Conservation (phyloP, 2,329 filamentous ascomycete species). For the Decorospora gaudefroyi region DNA sequence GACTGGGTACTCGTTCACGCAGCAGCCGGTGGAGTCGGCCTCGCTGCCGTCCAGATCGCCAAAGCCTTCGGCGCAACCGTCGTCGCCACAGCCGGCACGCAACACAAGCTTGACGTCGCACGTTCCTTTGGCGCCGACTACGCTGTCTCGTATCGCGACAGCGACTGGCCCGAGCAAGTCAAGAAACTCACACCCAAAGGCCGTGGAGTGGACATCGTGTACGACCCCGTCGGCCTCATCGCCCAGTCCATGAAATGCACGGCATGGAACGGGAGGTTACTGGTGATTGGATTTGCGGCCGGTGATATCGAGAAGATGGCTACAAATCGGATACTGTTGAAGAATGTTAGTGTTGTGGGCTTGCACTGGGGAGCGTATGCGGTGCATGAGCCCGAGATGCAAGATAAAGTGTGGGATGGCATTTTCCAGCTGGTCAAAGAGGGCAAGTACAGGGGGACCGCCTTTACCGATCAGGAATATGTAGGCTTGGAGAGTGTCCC, state of each 20-base stretch:
- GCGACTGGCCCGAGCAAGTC: conserved; percentile 68
- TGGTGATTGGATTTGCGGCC: conserved; percentile 88
- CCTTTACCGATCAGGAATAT: conserved; percentile 80
- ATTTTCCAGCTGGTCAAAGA: conserved; percentile 76
- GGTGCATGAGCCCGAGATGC: conserved; percentile 69
- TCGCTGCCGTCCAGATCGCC: conserved; percentile 90
- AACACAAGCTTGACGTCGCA: conserved; percentile 79
- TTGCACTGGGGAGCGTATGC: conserved; percentile 91
- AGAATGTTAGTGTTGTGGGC: conserved; percentile 89
- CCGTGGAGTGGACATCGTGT: conserved; percentile 85
- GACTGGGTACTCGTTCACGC: conserved; percentile 91
- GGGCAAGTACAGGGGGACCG: conserved; percentile 80
- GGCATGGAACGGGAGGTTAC: conserved; percentile 86
- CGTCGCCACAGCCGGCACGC: conserved; percentile 85
- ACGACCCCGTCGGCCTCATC: conserved; percentile 89
- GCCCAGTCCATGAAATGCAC: conserved; percentile 88
- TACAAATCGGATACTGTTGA: conserved; percentile 87
- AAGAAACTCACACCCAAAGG: conserved; percentile 75
- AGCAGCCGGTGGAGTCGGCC: conserved; percentile 86
- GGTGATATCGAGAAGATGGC: conserved; percentile 88
- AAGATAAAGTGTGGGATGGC: conserved; percentile 77
- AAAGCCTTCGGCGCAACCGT: conserved; percentile 91
- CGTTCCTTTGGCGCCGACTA: conserved; percentile 82
- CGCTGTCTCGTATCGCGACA: conserved; percentile 73
- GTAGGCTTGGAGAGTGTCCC: conserved; percentile 80